A percentile compares a stretch with the other conserved stretches of the same genome.
phyloP scores from a whole-genome alignment of 106 monocot genomes.

The Dioscorea alata region DNA sequence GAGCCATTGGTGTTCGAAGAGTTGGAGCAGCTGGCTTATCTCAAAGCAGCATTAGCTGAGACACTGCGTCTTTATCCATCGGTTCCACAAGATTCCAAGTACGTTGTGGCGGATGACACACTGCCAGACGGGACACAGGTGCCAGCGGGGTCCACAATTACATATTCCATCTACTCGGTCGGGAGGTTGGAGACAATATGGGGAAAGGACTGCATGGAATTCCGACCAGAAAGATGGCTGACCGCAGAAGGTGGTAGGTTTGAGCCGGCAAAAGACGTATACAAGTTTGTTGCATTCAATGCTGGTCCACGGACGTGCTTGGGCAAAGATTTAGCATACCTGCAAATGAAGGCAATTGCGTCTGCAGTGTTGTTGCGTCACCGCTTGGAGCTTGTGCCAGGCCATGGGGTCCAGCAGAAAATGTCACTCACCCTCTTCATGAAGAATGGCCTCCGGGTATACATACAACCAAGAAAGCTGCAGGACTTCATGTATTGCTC shows the following conservation, averaged over 20 bases:
- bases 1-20: conserved; percentile 62
- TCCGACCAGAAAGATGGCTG: conserved; percentile 82
- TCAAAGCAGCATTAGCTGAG: conserved; percentile 75
- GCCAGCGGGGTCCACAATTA: conserved; percentile 56
- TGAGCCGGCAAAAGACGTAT: conserved; percentile 51
- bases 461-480: conserved; percentile 33
- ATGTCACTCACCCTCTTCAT: conserved; percentile 98
- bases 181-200: conserved; percentile 74
- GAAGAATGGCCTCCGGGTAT: conserved; percentile 75
- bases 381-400: conserved; percentile 47
- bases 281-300: conserved; percentile 83
- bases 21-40: conserved; percentile 59
- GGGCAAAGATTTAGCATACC: conserved; percentile 80
- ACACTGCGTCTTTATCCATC: conserved; percentile 80
- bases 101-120: conserved; percentile 65
- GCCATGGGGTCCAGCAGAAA: conserved; percentile 81
- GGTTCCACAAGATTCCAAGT: conserved; percentile 72
- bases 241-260: conserved; percentile 29
- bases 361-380: conserved; percentile 63
- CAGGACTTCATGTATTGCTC: not conserved
- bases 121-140: conserved; percentile 75
- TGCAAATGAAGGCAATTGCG: conserved; percentile 88
- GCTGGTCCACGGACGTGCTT: conserved; percentile 80
- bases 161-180: conserved; percentile 79
- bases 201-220: conserved; percentile 76